Conservation (phyloP, 2,329 filamentous ascomycete genomes). For the Trichoderma brevicompactum region DNA sequence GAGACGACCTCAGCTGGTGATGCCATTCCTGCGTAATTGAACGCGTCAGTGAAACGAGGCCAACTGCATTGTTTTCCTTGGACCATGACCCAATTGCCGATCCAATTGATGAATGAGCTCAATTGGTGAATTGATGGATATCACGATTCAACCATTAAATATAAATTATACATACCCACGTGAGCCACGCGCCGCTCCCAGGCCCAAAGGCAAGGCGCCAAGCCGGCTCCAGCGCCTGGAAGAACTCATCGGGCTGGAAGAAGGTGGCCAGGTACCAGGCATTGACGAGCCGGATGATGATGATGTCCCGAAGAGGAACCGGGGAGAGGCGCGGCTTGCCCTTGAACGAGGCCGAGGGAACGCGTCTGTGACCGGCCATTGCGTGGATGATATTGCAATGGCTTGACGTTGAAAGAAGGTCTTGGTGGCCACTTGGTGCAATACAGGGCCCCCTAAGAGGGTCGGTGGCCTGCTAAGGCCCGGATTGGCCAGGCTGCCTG, state of each 20-base stretch:
- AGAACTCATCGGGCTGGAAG: slow-evolving; percentile 98
- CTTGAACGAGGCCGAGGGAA: slow-evolving; percentile 21
- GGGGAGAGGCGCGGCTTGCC: slow-evolving; percentile 23
- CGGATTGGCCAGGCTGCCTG: too few species aligned
- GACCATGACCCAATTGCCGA: too few species aligned
- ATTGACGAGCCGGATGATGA: slow-evolving; percentile 79
- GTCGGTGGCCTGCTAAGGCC: too few species aligned
- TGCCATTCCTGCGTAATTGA: slow-evolving; percentile 77
- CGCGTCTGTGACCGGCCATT: slow-evolving; percentile 25
- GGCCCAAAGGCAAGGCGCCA: slow-evolving; percentile 85
- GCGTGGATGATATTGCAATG: too few species aligned
- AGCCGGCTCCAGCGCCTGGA: slow-evolving; percentile 91
- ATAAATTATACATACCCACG: slow-evolving; percentile 73
- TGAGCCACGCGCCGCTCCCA: slow-evolving; percentile 83
- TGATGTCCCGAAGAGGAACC: slow-evolving; percentile 23
- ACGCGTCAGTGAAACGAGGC: slow-evolving; percentile 29
- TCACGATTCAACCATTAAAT: not conserved
- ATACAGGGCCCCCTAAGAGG: too few species aligned
- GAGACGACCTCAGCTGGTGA: slow-evolving; percentile 81
- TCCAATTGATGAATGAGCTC: not conserved
- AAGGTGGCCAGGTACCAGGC: slow-evolving; percentile 81
- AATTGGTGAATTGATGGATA: too few species aligned
- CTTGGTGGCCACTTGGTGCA: too few species aligned
- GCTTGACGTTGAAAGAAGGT: too few species aligned
- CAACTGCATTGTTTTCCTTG: not conserved